Conservation (phyloP, 2,329 filamentous ascomycete genomes). For the Trichophaea hybrida region DNA sequence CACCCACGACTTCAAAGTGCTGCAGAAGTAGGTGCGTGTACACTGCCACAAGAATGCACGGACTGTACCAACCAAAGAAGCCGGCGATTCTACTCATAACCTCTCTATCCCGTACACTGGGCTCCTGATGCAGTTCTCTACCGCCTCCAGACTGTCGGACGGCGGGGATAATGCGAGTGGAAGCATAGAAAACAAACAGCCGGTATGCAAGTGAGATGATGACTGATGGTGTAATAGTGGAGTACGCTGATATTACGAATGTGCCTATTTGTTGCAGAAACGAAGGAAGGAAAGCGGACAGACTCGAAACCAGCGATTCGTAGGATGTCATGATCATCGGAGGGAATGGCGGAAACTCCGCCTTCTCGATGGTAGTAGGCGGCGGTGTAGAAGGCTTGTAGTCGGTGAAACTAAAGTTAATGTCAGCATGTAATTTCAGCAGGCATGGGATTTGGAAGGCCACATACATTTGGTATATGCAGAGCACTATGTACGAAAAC, state of each 20-base stretch:
- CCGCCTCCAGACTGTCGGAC: slow-evolving; percentile 64
- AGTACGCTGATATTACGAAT: slow-evolving; percentile 79
- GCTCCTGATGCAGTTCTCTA: slow-evolving; percentile 67
- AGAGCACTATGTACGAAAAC: slow-evolving; percentile 95
- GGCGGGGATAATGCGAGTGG: slow-evolving; percentile 87
- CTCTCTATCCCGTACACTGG: slow-evolving; percentile 71
- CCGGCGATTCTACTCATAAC: slow-evolving; percentile 66
- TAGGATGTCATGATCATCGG: slow-evolving; percentile 98
- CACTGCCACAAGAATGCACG: slow-evolving; percentile 84
- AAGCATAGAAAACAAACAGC: slow-evolving; percentile 87
- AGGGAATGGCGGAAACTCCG: slow-evolving; percentile 90
- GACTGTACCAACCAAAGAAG: slow-evolving; percentile 84
- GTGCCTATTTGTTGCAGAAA: slow-evolving; percentile 50
- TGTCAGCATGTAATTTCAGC: neutral
- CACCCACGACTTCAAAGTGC: slow-evolving; percentile 66
- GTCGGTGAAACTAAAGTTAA: slow-evolving; percentile 57
- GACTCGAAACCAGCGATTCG: slow-evolving; percentile 54
- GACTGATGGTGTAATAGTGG: slow-evolving; percentile 88
- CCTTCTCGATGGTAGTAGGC: slow-evolving; percentile 39
- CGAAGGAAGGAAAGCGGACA: slow-evolving; percentile 67
- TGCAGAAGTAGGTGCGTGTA: slow-evolving; percentile 93
- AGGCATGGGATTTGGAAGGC: neutral
- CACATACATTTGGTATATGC: slow-evolving; percentile 77
- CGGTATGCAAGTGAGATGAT: slow-evolving; percentile 91
- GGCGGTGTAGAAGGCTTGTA: slow-evolving; percentile 62